Base-by-base conservation (phyloP, 805 yeast species). In the Yarrowia divulgata region DNA sequence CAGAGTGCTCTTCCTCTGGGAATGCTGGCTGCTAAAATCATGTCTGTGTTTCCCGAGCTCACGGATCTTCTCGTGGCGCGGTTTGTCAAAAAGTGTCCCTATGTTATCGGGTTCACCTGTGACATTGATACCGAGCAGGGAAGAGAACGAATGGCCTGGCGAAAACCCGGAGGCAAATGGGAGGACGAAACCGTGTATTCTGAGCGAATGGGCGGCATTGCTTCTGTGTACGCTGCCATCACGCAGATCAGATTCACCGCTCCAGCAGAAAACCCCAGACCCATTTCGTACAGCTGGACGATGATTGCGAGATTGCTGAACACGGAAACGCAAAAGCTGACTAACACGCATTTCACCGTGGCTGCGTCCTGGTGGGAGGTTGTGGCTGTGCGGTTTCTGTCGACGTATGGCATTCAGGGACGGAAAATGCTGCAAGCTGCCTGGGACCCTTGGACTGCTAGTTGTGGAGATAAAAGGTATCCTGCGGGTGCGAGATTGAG, bases 331-430 rank as follows among this genome's bases (percentile, higher is more conserved):
- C 79, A 80, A 0, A 76, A 84, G 14, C 75, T 93, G 13, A 81
- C 86, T 0, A 89, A 91, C 72, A 84, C 89, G 0, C 97, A 93
- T 76, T 93, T 83, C 75, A 82, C 87, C 0, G 85, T 89, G 1
- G 83, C 88, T 4, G 88, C 91, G 1, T 85, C 90, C 42, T 93
- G 98, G 98, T 92, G 98, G 97, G 98, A 95, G 72, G 87, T 93
- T 6, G 83, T 89, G 62, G 93, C 90, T 0, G 71, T 73, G 9
- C 82, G 86, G 50, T 85, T 94, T 69, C 67, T 83, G 8, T 74
- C 75, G 10, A 83, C 82, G 1, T 94, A 87, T 77, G 93, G 93
- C 0, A 77, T 72, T 5, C 98, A 94, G 79, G 95, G 86, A 3
- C 69, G 55, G 6, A 95, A 95, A 76, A 68, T 92, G 37, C 73